Evolutionary conservation across 2,329 filamentous ascomycete species (phyloP), one percentile per base, ranked within the genome.

Genomic region (Orbilia blumenaviensis): DNA sequence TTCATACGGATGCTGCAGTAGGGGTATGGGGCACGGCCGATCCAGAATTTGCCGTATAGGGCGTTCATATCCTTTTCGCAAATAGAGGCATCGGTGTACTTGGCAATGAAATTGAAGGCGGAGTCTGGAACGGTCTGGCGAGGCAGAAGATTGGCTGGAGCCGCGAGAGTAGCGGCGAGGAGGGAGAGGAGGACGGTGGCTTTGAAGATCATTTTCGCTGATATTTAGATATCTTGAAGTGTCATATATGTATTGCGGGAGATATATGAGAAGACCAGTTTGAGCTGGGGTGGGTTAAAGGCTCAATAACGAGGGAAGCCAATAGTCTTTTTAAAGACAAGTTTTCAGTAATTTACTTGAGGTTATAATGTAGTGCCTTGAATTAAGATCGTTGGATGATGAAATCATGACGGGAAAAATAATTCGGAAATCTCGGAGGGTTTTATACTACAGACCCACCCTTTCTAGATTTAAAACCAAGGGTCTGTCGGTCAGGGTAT

Each of bases 1-100:
- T 56, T 56, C 52, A 56, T 56, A 12, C 52, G 52, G 32, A 56
- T 56, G 29, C 52, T 56, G 52, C 52, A 56, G 52, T 56, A 56
- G 2, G 52, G 52, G 18, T 38, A 56, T n/a, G 52, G 52, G 3
- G 52, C 52, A 2, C 52, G 52, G 9, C 52, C 52, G 52, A 56
- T 56, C 52, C 52, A 56, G 18, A 56, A 56, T 38, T 56, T 7
- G 29, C 52, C 52, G 18, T 56, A 56, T 9, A 56, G 32, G 52
- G 52, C 52, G 32, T 56, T 56, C 12, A 56, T 25, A 10, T 56
- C 52, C 18, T 56, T 56, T 23, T 14, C 16, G 32, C 52, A 56
- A 18, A 56, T 56, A 18, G 52, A 56, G 29, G 52, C 9, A n/a
- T 56, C 52, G 32, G 52, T 56, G 29, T 38, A 56, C 25, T 56